A percentile compares a stretch with the other conserved stretches of the same genome.
Conservation (phyloP, 1,139 yeast genomes). For the Eremothecium cymbalariae region DNA sequence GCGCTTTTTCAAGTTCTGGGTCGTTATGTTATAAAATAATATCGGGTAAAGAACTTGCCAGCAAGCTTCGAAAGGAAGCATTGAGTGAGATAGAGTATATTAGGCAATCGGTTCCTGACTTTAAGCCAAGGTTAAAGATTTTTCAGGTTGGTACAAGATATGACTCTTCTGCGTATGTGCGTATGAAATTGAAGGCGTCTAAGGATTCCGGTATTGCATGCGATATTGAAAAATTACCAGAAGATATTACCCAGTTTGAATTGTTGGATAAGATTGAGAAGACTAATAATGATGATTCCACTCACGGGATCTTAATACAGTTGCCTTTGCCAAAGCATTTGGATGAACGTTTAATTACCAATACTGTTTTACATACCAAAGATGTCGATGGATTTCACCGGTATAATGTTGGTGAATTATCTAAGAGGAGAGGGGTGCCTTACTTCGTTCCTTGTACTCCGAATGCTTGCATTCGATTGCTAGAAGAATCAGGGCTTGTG, state of each 20-base stretch:
- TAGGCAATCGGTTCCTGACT: slow-evolving; percentile 42
- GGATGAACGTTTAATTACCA: slow-evolving; percentile 59
- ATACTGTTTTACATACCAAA: slow-evolving; percentile 57
- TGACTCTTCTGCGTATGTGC: slow-evolving; percentile 69
- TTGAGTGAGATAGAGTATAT: slow-evolving; percentile 43
- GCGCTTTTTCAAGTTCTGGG: too few relatives aligned
- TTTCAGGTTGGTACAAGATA: slow-evolving; percentile 71
- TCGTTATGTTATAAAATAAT: slow-evolving; percentile 34
- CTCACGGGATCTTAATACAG: slow-evolving; percentile 66
- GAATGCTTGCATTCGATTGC: slow-evolving; percentile 60
- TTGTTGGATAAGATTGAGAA: slow-evolving; percentile 47
- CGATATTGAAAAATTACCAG: slow-evolving; percentile 49
- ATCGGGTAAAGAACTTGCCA: slow-evolving; percentile 35
- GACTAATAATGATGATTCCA: slow-evolving; percentile 53
- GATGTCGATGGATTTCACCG: slow-evolving; percentile 80
- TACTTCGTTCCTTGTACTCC: slow-evolving; percentile 74
- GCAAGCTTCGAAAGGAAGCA: slow-evolving; percentile 32
- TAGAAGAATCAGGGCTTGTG: slow-evolving; percentile 52
- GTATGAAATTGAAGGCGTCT: slow-evolving; percentile 68
- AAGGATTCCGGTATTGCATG: slow-evolving; percentile 58
- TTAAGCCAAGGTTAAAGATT: slow-evolving; percentile 57
- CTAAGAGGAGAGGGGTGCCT: slow-evolving; percentile 67
- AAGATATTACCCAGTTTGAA: slow-evolving; percentile 47
- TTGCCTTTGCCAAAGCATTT: slow-evolving; percentile 66
- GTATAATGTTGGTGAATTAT: slow-evolving; percentile 65